Evolutionary conservation across 768 basidiomycete species (phyloP).

Genomic region (Mycena filopes): DNA sequence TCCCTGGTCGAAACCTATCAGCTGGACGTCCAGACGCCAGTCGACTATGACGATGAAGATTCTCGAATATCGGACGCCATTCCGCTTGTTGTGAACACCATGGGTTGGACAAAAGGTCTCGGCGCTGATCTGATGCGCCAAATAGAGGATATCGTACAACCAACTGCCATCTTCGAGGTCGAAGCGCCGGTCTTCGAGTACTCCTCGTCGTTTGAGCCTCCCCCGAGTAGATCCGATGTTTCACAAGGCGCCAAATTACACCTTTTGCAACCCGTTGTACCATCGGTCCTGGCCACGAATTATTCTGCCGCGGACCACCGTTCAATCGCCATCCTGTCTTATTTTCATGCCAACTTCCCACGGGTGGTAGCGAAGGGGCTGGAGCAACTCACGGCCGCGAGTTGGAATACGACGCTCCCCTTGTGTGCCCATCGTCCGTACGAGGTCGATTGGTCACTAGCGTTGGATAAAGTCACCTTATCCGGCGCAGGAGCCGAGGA

Average conservation of each 20-base stretch:
- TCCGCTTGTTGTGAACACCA: constrained; percentile 93
- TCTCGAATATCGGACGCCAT: constrained; percentile 64
- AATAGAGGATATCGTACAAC: constrained; percentile 74
- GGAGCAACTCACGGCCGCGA: constrained; percentile 48
- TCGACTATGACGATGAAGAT: constrained; percentile 40
- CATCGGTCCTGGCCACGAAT: constrained; percentile 54
- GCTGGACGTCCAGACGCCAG: constrained; percentile 68
- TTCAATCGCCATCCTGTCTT: constrained; percentile 75
- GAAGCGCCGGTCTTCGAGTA: constrained; percentile 42
- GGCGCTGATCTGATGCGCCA: constrained; percentile 81
- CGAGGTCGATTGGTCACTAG: constrained; percentile 67
- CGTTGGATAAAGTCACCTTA: constrained; percentile 73
- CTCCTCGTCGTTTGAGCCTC: constrained; percentile 29
- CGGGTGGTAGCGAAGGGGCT: constrained; percentile 35
- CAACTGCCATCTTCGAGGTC: constrained; percentile 70
- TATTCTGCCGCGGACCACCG: constrained; percentile 77
- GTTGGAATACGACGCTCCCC: constrained; percentile 77
- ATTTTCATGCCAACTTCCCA: constrained; percentile 70
- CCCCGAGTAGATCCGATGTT: neutral
- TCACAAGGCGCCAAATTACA: constrained; percentile 44
- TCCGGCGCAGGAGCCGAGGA: constrained; percentile 84
- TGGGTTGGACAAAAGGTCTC: constrained; percentile 97
- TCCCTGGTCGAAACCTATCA: constrained; percentile 75
- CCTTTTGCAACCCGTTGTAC: constrained; percentile 56
- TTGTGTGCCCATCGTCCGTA: constrained; percentile 79